Evolutionary conservation across 148 eudicot genomes (phyloP).

Genomic region (Fagopyrum tataricum): DNA sequence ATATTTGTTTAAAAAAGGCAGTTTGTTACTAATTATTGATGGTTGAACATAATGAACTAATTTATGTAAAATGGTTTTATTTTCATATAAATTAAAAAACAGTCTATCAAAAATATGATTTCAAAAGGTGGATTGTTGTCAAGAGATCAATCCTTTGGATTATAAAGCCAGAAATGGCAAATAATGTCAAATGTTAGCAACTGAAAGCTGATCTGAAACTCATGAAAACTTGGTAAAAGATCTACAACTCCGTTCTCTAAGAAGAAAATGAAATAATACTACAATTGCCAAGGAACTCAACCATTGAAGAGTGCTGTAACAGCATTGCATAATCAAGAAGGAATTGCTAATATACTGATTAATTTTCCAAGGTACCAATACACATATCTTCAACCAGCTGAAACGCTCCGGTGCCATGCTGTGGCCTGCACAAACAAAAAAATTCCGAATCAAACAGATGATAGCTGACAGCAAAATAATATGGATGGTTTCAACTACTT

Average conservation of each 20-base stretch:
- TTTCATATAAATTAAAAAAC: no score
- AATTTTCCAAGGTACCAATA: slow-evolving; percentile 64
- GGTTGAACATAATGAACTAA: no score
- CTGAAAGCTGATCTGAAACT: neutral
- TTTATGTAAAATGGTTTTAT: no score
- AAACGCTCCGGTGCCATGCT: slow-evolving; percentile 84
- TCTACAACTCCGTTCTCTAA: neutral
- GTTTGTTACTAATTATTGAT: no score
- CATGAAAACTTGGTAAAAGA: neutral
- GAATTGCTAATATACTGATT: neutral
- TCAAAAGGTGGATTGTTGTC: no score
- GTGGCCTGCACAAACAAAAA: slow-evolving; percentile 50
- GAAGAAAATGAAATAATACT: neutral
- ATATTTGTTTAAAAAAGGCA: no score
- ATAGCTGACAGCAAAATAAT: neutral
- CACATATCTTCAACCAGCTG: slow-evolving; percentile 83
- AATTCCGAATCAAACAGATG: neutral
- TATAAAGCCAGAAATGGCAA: neutral
- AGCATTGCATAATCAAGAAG: neutral
- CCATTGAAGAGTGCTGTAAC: neutral
- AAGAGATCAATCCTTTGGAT: neutral
- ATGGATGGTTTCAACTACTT: neutral
- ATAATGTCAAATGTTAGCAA: neutral
- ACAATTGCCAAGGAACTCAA: neutral
- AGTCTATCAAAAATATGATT: no score